Evolutionary conservation across 345 rosid species (phyloP).

Genomic region (Draba incana): DNA sequence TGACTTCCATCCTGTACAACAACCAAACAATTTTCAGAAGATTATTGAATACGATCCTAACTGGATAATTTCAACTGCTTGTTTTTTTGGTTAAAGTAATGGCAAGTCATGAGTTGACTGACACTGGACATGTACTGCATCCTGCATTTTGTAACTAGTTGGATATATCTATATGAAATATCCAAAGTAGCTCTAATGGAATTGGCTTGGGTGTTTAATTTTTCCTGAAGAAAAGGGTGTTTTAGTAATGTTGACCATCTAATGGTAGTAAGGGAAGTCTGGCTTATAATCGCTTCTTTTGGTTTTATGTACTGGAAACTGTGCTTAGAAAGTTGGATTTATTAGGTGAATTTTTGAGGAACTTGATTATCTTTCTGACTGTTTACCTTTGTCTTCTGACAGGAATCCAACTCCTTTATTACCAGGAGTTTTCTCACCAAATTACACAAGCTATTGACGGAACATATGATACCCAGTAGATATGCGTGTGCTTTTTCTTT

Average conservation of each 20-base stretch:
- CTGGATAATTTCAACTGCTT: conserved; percentile 5
- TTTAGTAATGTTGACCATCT: conserved; percentile 25
- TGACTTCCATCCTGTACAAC: conserved; percentile 28
- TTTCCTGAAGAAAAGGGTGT: conserved; percentile 17
- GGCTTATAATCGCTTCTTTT: conserved; percentile 28
- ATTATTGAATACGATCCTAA: conserved; percentile 17
- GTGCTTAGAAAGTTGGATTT: conserved; percentile 15
- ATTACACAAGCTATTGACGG: conserved; percentile 63
- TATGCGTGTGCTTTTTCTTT: conserved; percentile 87
- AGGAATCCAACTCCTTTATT: conserved; percentile 65
- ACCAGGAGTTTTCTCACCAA: conserved; percentile 66
- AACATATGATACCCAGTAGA: conserved; percentile 65
- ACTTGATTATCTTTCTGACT: conserved; percentile 30
- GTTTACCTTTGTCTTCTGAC: conserved; percentile 36
- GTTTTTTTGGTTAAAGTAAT: conserved; percentile 1
- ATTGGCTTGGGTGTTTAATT: conserved; percentile 22
- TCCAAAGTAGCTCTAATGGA: background rate
- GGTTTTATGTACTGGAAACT: conserved; percentile 13
- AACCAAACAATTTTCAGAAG: conserved; percentile 3
- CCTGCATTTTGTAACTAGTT: conserved; percentile 14
- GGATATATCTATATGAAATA: conserved; percentile 3
- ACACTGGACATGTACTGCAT: conserved; percentile 16
- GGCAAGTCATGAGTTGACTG: conserved; percentile 22
- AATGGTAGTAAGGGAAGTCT: background rate
- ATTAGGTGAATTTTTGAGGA: conserved; percentile 18